Conservation (phyloP, 2,329 filamentous ascomycete species). For the Pseudogymnoascus pannorum region DNA sequence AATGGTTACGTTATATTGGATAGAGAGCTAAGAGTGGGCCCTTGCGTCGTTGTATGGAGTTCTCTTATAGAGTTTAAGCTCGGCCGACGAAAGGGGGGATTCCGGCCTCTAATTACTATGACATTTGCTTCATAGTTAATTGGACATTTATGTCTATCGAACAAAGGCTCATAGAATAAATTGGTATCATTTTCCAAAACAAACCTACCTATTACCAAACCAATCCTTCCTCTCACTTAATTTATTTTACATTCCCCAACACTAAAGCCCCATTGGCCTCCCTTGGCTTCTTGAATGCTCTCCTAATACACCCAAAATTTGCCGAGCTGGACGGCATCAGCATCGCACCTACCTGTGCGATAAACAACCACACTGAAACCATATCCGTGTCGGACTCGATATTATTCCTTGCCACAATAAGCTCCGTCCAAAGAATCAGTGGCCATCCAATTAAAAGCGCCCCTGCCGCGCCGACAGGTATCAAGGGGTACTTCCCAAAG, state of each 20-base stretch:
- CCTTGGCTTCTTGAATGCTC: neutral
- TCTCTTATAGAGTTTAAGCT: neutral
- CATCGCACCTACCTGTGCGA: conserved; percentile 10
- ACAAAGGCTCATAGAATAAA: neutral
- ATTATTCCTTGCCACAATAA: conserved; percentile 9
- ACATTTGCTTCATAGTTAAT: neutral
- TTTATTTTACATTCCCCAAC: neutral
- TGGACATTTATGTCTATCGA: neutral
- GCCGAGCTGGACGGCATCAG: conserved; percentile 14
- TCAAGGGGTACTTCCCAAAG: neutral
- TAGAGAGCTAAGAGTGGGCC: too few species aligned
- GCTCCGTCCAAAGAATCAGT: conserved; percentile 10
- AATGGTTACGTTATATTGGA: too few species aligned
- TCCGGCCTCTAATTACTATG: neutral
- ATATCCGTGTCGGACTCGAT: conserved; percentile 12
- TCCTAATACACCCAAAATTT: neutral
- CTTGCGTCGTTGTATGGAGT: neutral
- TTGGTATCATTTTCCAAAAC: neutral
- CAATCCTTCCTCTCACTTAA: neutral
- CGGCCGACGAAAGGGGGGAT: neutral
- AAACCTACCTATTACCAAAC: neutral
- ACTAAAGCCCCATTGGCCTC: too few species aligned
- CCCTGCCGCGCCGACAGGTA: neutral
- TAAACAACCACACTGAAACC: conserved; percentile 7
- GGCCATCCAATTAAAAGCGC: conserved; percentile 1